Percentiles rank a stretch among this genome's conserved stretches.
These are phyloP conservation scores for Tylopilus plumbeoviolaceoides DNA, from an alignment of 768 basidiomycete genomes.

Conservation along the genomic window DNA sequence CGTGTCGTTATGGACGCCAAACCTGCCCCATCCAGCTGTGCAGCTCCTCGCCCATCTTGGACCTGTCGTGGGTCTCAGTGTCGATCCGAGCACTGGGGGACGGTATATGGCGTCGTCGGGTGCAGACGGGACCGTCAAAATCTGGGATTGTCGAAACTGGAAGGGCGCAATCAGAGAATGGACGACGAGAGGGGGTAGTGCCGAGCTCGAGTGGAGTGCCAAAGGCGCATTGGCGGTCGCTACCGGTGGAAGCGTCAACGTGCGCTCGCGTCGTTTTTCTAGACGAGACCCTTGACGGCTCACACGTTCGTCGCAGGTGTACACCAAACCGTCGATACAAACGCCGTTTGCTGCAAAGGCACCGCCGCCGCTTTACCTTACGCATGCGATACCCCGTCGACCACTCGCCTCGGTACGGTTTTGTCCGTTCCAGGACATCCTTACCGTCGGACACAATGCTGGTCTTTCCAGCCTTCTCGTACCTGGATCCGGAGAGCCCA, in stretches of 20 bases:
- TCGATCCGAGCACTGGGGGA: constrained; percentile 84
- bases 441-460: constrained; percentile 70
- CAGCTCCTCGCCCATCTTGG: constrained; percentile 89
- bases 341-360: constrained; percentile 43
- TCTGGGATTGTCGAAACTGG: constrained; percentile 98
- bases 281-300: not conserved
- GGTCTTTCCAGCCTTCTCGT: constrained; percentile 86
- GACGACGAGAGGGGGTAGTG: constrained; percentile 62
- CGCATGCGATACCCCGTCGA: constrained; percentile 77
- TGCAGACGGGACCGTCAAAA: constrained; percentile 82
- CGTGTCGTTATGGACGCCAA: constrained; percentile 97
- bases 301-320: constrained; percentile 47
- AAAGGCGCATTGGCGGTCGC: constrained; percentile 80
- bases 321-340: constrained; percentile 64
- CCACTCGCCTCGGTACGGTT: constrained; percentile 78
- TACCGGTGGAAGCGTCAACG: constrained; percentile 80
- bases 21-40: constrained; percentile 86
- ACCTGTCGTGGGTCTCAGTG: constrained; percentile 72
- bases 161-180: constrained; percentile 81
- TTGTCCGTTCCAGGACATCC: constrained; percentile 83
- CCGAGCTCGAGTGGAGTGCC: constrained; percentile 80
- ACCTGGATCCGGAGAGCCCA: constrained; percentile 90
- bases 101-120: constrained; percentile 90
- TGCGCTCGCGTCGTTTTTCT: constrained; percentile 31
- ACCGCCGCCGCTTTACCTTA: constrained; percentile 82